Evolutionary conservation across 306 rosid genomes (phyloP), one percentile per base, ranked within the genome.

Genomic region (Myrica gale): DNA sequence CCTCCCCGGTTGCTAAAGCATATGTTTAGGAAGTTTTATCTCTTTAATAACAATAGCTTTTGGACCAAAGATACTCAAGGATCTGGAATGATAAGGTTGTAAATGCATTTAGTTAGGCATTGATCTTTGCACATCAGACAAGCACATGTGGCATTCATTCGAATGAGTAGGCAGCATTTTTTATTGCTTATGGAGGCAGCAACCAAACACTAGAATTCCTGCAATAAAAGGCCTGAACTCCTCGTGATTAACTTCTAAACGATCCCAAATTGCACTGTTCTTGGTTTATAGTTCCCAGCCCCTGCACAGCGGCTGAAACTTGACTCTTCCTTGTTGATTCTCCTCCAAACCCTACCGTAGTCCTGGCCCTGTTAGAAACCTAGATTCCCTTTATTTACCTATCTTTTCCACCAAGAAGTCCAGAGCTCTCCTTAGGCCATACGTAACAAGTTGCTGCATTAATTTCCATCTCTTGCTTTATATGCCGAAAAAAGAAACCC

Each of bases 61-160:
- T 61, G n/a, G 19, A 11, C 17, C 6, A 12, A 61, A 26, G 16
- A 61, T 15, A 61, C 44, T 37, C 32, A 12, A 19, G 68, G 44
- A 61, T 26, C 13, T 32, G 68, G 19, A 32, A 61, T 13, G 44
- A 12, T 61, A 16, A 60, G 5, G 42, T 60, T 0, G 4, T 4
- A 60, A 60, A 11, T 12, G 1, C 67, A 26, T 13, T 3, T 12
- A 16, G 26, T 13, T 26, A 45, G 45, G 9, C 19, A 12, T 26
- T 10, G 32, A n/a, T 61, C 68, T 26, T 32, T 61, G 68, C 43
- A 61, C 68, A 26, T 6, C 68, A 61, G 68, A 61, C 68, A 11
- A 1, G 68, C 32, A 43, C 44, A 61, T 61, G 68, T 61, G 44
- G 15, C 19, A 10, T n/a, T 4, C 44, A 12, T 61, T 61, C 45